A percentile compares a stretch with the other conserved stretches of the same genome.
phyloP scores from a whole-genome alignment of 495 filamentous ascomycete species.

The Parathielavia appendiculata region DNA sequence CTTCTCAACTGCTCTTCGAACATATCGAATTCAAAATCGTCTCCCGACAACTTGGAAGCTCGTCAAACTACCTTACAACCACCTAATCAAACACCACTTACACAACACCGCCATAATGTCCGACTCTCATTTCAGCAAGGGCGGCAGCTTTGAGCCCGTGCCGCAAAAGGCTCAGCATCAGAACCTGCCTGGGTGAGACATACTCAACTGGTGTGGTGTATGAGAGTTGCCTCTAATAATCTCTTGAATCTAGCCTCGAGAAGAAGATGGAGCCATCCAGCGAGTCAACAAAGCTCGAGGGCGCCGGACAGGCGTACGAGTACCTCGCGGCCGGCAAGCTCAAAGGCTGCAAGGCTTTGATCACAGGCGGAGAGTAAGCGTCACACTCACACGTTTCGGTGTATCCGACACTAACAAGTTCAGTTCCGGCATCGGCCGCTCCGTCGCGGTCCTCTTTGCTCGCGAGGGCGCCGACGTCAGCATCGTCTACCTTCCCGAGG shows the following conservation, averaged over 20 bases:
- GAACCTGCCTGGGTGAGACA: slow-evolving; percentile 10
- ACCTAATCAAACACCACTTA: neutral
- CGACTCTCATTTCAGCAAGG: slow-evolving; percentile 3
- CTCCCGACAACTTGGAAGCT: no score
- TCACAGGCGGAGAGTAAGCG: slow-evolving; percentile 53
- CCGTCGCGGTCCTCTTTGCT: slow-evolving; percentile 52
- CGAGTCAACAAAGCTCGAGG: slow-evolving; percentile 29
- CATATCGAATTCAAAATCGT: no score
- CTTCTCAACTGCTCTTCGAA: no score
- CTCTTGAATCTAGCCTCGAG: slow-evolving; percentile 18
- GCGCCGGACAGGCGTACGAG: slow-evolving; percentile 18
- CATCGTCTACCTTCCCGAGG: slow-evolving; percentile 52
- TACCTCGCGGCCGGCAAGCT: slow-evolving; percentile 43
- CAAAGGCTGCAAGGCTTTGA: slow-evolving; percentile 47
- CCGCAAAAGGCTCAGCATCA: slow-evolving; percentile 16
- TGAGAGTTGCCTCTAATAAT: neutral
- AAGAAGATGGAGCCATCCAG: slow-evolving; percentile 25
- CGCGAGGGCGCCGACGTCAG: slow-evolving; percentile 53
- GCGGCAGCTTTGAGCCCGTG: slow-evolving; percentile 7
- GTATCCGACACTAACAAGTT: neutral
- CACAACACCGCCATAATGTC: slow-evolving; percentile 5
- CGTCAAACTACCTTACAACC: neutral
- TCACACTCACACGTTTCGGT: neutral
- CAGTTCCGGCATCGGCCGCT: slow-evolving; percentile 51
- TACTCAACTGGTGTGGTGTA: neutral